Percentiles rank a stretch among this genome's conserved stretches.
phyloP scores from a whole-genome alignment of 495 filamentous ascomycete genomes.

The Zalerion maritima region DNA sequence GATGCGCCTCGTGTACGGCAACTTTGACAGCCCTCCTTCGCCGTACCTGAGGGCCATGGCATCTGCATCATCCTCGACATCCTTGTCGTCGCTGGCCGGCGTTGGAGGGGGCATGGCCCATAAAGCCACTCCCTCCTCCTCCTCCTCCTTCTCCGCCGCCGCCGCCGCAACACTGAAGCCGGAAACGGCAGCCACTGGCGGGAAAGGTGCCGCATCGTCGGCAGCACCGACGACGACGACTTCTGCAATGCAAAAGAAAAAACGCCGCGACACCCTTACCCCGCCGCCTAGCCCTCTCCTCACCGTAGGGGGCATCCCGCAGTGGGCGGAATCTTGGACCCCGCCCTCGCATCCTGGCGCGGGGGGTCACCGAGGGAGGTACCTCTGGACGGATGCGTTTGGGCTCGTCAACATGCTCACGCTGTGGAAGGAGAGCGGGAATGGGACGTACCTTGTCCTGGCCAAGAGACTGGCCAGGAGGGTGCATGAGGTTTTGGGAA shows the following conservation, averaged over 20 bases:
- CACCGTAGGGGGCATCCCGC: too few species aligned
- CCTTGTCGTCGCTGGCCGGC: too few species aligned
- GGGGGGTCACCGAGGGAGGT: slow-evolving; percentile 50
- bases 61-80: slow-evolving; percentile 1
- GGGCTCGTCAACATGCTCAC: slow-evolving; percentile 55
- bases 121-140: too few species aligned
- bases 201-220: too few species aligned
- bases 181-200: too few species aligned
- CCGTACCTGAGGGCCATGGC: not conserved
- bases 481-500: slow-evolving; percentile 43
- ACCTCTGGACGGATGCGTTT: slow-evolving; percentile 57
- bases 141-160: too few species aligned
- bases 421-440: slow-evolving; percentile 30
- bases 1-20: slow-evolving; percentile 29
- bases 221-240: slow-evolving; percentile 10
- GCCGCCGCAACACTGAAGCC: too few species aligned
- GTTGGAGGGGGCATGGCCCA: too few species aligned
- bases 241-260: too few species aligned
- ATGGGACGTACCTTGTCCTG: slow-evolving; percentile 34
- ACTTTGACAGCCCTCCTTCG: slow-evolving; percentile 14
- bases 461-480: slow-evolving; percentile 35
- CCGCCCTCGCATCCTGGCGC: slow-evolving; percentile 25
- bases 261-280: too few species aligned
- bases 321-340: slow-evolving; percentile 12
- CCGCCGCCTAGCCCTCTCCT: too few species aligned